Evolutionary conservation across 2,329 filamentous ascomycete species (phyloP).

Genomic region (Colletotrichum acutatum): DNA sequence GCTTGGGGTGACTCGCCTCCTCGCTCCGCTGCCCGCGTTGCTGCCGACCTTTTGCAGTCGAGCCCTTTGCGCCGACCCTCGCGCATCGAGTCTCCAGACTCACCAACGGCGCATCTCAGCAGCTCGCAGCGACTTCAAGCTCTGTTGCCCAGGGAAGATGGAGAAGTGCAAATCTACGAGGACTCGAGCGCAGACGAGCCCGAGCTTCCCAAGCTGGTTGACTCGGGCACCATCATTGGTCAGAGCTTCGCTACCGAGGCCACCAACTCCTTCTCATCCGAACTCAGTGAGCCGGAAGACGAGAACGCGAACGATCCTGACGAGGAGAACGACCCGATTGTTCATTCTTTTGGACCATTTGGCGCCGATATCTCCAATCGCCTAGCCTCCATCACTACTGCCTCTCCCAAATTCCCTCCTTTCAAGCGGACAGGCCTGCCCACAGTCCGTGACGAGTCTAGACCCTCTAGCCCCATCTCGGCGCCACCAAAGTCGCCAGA

Average conservation of each 20-base stretch:
- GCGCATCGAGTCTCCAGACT: slow-evolving; percentile 80
- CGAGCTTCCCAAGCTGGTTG: slow-evolving; percentile 49
- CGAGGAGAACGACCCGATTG: slow-evolving; percentile 93
- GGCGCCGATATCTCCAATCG: slow-evolving; percentile 86
- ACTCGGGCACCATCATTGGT: slow-evolving; percentile 39
- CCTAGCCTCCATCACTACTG: slow-evolving; percentile 80
- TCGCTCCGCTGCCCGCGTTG: slow-evolving; percentile 48
- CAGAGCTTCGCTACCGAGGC: slow-evolving; percentile 63
- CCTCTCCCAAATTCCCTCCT: slow-evolving; percentile 66
- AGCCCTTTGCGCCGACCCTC: slow-evolving; percentile 67
- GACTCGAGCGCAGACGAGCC: slow-evolving; percentile 41
- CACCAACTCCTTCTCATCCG: slow-evolving; percentile 67
- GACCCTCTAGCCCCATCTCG: slow-evolving; percentile 29
- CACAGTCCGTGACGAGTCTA: slow-evolving; percentile 19
- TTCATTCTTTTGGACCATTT: slow-evolving; percentile 92
- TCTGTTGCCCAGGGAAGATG: slow-evolving; percentile 49
- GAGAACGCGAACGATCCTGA: slow-evolving; percentile 70
- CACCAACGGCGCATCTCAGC: slow-evolving; percentile 58
- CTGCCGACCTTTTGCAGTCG: slow-evolving; percentile 62
- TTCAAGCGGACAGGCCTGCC: slow-evolving; percentile 32
- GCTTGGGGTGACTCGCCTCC: slow-evolving; percentile 74
- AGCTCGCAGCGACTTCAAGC: slow-evolving; percentile 58
- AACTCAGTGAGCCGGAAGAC: slow-evolving; percentile 61
- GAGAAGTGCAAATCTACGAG: slow-evolving; percentile 39
- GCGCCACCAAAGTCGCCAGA: slow-evolving; percentile 22